Evolutionary conservation across 768 basidiomycete genomes (phyloP).

Genomic region (Rhodocollybia butyracea): DNA sequence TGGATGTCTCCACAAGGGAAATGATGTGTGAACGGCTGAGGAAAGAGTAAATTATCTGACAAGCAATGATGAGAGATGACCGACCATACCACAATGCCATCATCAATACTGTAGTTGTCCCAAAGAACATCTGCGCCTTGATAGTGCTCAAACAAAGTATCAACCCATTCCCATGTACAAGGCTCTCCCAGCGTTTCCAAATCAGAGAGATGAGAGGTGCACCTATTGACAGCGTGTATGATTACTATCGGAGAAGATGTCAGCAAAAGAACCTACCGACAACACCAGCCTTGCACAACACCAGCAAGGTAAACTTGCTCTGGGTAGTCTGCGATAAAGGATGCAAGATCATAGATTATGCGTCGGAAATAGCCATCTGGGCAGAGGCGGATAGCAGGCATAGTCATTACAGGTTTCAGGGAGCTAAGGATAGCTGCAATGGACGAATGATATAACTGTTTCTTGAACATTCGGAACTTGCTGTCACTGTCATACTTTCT

Average conservation of each 20-base stretch:
- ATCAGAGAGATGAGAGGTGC: not conserved
- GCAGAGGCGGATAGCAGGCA: slow-evolving; percentile 19
- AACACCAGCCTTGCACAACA: slow-evolving; percentile 23
- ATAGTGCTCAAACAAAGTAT: not conserved
- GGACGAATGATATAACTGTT: slow-evolving; percentile 18
- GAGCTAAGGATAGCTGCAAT: slow-evolving; percentile 15
- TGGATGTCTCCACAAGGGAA: slow-evolving; percentile 17
- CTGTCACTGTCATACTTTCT: slow-evolving; percentile 10
- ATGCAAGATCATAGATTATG: slow-evolving; percentile 19
- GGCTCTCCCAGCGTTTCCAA: not conserved
- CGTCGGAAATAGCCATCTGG: slow-evolving; percentile 24
- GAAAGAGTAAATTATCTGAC: not conserved
- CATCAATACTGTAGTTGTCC: slow-evolving; percentile 7
- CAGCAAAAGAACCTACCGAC: not conserved
- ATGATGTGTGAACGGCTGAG: slow-evolving; percentile 14
- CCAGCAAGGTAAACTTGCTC: slow-evolving; percentile 21
- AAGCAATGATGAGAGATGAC: not conserved
- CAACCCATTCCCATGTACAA: not conserved
- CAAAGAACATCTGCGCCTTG: not conserved
- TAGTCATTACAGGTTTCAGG: slow-evolving; percentile 18
- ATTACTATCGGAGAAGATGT: not conserved
- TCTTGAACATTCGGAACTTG: slow-evolving; percentile 10
- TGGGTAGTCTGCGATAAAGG: slow-evolving; percentile 27
- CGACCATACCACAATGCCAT: not conserved
- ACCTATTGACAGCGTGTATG: not conserved